A percentile compares a stretch with the other conserved stretches of the same genome.
Conservation (phyloP, 2,329 filamentous ascomycete species). For the Onygenales sp. region DNA sequence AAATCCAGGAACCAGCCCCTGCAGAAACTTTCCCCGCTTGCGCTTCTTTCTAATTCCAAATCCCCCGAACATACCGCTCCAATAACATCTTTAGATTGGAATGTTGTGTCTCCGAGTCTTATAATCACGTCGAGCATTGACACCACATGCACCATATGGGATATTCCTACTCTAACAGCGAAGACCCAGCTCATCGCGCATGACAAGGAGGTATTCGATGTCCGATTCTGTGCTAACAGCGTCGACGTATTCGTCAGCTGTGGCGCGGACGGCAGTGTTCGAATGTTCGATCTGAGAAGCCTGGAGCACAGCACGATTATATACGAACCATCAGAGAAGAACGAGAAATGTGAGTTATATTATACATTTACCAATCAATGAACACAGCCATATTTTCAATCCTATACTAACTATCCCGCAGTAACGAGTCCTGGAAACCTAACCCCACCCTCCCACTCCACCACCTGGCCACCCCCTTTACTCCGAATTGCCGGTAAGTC, state of each 20-base stretch:
- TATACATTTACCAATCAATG: not conserved
- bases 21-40: constrained; percentile 84
- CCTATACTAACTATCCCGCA: constrained; percentile 10
- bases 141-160: constrained; percentile 98
- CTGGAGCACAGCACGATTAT: constrained; percentile 98
- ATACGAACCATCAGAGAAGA: constrained; percentile 90
- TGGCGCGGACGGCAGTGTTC: constrained; percentile 91
- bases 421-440: constrained; percentile 45
- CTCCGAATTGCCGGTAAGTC: constrained; percentile 34
- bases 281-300: constrained; percentile 96
- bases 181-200: constrained; percentile 98
- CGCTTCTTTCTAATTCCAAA: constrained; percentile 92
- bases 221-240: constrained; percentile 93
- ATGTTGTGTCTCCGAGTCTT: constrained; percentile 87
- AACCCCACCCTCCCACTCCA: constrained; percentile 49
- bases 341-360: constrained; percentile 47
- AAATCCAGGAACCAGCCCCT: constrained; percentile 53
- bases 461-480: constrained; percentile 49
- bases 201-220: constrained; percentile 98
- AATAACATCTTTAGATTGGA: constrained; percentile 95
- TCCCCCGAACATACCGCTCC: constrained; percentile 96
- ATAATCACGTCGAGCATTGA: constrained; percentile 99
- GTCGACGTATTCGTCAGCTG: constrained; percentile 99
- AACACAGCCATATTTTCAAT: no score
- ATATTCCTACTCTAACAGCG: constrained; percentile 92